Evolutionary conservation across 495 filamentous ascomycete species (phyloP), one percentile per base, ranked within the genome.

Genomic region (Talaromyces ruber): DNA sequence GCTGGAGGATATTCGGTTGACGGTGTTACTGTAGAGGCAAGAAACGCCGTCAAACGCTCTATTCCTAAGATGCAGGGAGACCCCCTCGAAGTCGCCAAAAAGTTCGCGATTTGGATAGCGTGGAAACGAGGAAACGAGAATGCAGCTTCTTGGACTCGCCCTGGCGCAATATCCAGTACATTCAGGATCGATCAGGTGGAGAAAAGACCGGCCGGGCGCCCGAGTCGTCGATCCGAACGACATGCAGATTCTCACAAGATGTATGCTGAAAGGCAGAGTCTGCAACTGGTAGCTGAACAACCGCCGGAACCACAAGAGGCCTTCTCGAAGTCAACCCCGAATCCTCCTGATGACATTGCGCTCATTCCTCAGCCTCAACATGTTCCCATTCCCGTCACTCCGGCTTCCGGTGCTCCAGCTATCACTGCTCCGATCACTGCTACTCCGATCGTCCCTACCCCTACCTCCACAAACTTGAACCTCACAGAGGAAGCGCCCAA

Each of bases 121-220:
- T 90, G 87, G 87, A 91, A 91, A 66, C 85, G 86, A 57, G 88
- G 87, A 4, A 86, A 87, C 64, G 88, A 89, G 65, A 75, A 73
- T 56, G 82, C 88, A 26, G 84, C 88, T 30, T 75, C 81, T 59
- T 91, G 88, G 88, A 87, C 84, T 47, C 78, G 73, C 21, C 76
- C 79, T 5, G 79, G 80, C 29, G 74, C 73, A 28, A 74, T 80
- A 18, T 75, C 77, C 67, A 75, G 68, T 65, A 77, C 77, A 51
- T 66, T 74, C 34, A 80, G 79, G 61, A 70, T 78, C 28, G 75
- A 70, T 18, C 68, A 77, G 7, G 55, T 63, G 12, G 77, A 80
- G 57, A 80, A 79, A 64, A 75, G 73, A 58, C 68, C 76, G 1
- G 72, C 76, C 18, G 76, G 76, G 25, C 70, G 77, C 21, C 76